Evolutionary conservation across 2,329 filamentous ascomycete species (phyloP), one percentile per base, ranked within the genome.

Genomic region (Huntiella abstrusa): DNA sequence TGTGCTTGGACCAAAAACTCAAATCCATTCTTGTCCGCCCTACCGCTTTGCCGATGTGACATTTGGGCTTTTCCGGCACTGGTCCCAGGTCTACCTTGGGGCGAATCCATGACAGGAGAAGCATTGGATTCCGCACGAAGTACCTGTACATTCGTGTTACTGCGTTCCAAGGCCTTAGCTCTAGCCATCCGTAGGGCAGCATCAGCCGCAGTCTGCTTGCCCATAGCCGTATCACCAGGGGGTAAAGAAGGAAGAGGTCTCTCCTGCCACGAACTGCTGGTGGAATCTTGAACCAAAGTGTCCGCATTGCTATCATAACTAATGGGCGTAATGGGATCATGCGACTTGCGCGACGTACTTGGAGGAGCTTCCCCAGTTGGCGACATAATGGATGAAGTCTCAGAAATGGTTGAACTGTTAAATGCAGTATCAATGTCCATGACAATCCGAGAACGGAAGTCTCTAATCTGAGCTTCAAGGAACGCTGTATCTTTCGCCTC

Each of bases 401-500:
- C 61, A 13, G 60, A 57, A 11, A 71, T 60, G 8, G 73, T 53
- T 7, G 68, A 70, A 54, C 80, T 77, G 56, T 84, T 87, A 64
- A 96, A 95, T 1, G 87, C 87, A 55, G 91, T 83, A 56, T 96
- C 87, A 56, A 87, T 92, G 49, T 91, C 83, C 60, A 85, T 84
- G 43, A 85, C 84, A 51, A 95, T 77, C 55, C 85, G 85, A 54
- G 37, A 40, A 54, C 85, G 93, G 48, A 92, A 80, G 54, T 88
- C 80, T 5, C 84, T 72, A 46, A 91, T 73, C 57, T 94, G 87
- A 49, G 86, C 84, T 54, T 75, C 78, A 54, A 70, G 45, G 10
- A 49, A n/a, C 0, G 47, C 47, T 36, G 42, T 49, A 33, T 44
- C 47, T 15, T 49, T 43, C 5, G 47, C 45, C 19, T 45, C 36